Evolutionary conservation across 805 yeast genomes (phyloP).

Genomic region (Pichia nanzhaoensis): DNA sequence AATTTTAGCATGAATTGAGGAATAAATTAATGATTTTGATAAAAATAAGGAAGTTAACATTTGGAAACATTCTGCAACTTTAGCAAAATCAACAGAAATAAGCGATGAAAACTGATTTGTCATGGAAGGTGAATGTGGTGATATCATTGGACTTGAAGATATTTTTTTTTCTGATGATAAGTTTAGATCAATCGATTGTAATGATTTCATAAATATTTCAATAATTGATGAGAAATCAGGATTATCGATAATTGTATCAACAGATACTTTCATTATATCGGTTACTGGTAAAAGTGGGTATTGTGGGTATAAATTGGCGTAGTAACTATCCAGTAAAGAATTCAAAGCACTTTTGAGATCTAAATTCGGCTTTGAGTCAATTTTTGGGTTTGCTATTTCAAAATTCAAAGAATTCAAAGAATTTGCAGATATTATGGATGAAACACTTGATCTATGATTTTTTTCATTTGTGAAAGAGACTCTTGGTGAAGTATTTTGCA

Average conservation of each 20-base stretch:
- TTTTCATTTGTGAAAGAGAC: conserved; percentile 18
- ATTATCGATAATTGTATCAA: conserved; percentile 23
- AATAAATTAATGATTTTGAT: conserved; percentile 25
- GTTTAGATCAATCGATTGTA: conserved; percentile 19
- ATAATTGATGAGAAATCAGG: conserved; percentile 28
- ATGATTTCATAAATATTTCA: conserved; percentile 36
- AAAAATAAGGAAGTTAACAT: conserved; percentile 34
- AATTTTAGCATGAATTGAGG: conserved; percentile 23
- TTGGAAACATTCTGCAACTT: conserved; percentile 32
- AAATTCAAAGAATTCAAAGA: background rate
- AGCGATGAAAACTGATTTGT: background rate
- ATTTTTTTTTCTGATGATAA: background rate
- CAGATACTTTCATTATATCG: conserved; percentile 21
- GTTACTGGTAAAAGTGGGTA: conserved; percentile 41
- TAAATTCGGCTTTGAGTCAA: background rate
- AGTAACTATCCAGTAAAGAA: conserved; percentile 30
- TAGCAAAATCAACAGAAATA: conserved; percentile 25
- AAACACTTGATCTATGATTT: conserved; percentile 20
- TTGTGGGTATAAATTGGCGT: conserved; percentile 35
- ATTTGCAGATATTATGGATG: conserved; percentile 6
- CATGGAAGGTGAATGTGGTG: background rate
- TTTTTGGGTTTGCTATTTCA: background rate
- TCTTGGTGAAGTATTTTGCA: conserved; percentile 16
- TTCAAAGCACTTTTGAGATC: conserved; percentile 1
- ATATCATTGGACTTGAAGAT: background rate